Conservation (phyloP, 2,329 filamentous ascomycete species). For the Pseudogymnoascus sp. region DNA sequence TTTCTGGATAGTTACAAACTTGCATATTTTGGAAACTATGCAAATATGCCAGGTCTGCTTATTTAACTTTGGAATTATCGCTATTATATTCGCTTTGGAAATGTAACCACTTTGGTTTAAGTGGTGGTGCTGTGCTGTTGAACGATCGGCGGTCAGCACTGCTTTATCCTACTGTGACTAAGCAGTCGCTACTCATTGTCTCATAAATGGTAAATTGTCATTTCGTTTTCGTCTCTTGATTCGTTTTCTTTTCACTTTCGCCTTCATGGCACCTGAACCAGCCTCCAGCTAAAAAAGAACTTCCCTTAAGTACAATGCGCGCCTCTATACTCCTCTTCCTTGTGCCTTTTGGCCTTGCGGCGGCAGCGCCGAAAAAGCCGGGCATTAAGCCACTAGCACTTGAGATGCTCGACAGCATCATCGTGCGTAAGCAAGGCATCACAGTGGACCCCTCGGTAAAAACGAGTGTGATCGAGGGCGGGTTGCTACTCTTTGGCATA, state of each 20-base stretch:
- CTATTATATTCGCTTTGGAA: not conserved
- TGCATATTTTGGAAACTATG: not conserved
- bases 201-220: no score
- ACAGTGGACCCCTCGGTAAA: conserved; percentile 12
- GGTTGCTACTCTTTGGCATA: conserved; percentile 10
- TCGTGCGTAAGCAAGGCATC: not conserved
- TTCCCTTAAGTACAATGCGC: not conserved
- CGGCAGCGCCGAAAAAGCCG: not conserved
- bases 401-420: conserved; percentile 11
- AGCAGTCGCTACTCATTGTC: no score
- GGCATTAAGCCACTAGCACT: conserved; percentile 12
- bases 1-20: not conserved
- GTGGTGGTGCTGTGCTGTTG: not conserved
- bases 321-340: not conserved
- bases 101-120: not conserved
- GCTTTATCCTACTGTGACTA: no score
- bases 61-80: not conserved
- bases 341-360: not conserved
- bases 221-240: no score
- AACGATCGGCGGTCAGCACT: no score
- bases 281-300: not conserved
- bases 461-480: conserved; percentile 11
- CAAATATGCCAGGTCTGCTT: not conserved
- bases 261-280: not conserved
- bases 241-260: no score